phyloP scores from a whole-genome alignment of 2,329 filamentous ascomycete species.

The Aspergillus tanneri region DNA sequence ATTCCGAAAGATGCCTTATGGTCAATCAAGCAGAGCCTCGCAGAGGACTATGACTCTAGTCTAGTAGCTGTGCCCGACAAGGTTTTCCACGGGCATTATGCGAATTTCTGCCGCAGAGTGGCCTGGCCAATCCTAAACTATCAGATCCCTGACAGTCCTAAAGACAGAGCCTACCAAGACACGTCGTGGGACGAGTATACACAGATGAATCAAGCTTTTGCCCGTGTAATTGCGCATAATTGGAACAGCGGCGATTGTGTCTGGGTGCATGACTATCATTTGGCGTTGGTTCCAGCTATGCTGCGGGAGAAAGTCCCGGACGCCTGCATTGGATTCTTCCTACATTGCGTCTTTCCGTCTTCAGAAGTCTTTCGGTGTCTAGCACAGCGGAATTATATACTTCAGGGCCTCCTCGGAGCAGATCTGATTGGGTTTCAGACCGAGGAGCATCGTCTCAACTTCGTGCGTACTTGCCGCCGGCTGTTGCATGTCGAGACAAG shows the following conservation, averaged over 20 bases:
- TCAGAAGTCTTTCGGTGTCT: constrained; percentile 94
- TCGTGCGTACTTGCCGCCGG: constrained; percentile 91
- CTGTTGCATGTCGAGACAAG: constrained; percentile 87
- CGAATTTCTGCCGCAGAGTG: constrained; percentile 96
- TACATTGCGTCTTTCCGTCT: constrained; percentile 92
- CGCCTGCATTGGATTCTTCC: constrained; percentile 92
- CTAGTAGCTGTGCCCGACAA: constrained; percentile 85
- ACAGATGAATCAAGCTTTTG: constrained; percentile 88
- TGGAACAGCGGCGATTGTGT: constrained; percentile 93
- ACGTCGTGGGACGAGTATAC: constrained; percentile 96
- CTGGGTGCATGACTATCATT: constrained; percentile 95
- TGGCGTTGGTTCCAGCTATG: constrained; percentile 85
- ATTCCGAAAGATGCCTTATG: constrained; percentile 72
- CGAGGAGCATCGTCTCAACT: constrained; percentile 87
- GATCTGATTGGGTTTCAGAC: constrained; percentile 94
- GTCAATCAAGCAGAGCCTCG: constrained; percentile 78
- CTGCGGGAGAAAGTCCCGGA: constrained; percentile 81
- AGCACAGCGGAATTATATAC: constrained; percentile 78
- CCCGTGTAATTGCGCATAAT: constrained; percentile 82
- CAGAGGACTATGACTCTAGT: constrained; percentile 77
- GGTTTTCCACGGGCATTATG: constrained; percentile 92
- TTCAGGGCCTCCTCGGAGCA: constrained; percentile 89
- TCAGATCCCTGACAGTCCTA: constrained; percentile 94
- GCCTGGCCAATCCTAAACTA: constrained; percentile 98
- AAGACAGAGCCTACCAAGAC: constrained; percentile 96